Evolutionary conservation across 1,139 yeast genomes (phyloP), one percentile per base, ranked within the genome.

Genomic region (Geotrichum europaeum): DNA sequence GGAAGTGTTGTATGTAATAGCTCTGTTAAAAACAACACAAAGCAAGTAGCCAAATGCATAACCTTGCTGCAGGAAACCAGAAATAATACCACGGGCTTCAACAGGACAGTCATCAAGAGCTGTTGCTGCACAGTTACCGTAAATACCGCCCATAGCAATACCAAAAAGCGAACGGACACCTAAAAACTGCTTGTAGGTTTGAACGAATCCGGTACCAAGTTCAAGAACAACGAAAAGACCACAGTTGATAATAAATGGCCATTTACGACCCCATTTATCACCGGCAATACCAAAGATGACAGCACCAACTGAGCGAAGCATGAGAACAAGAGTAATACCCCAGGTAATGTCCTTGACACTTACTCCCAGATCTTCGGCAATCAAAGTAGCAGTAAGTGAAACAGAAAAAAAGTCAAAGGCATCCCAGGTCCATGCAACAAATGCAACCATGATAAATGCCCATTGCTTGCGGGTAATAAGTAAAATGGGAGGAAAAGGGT

Each of bases 231-330:
- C 76, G 69, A 87, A 83, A 55, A 83, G 72, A 0, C 71, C 61
- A 69, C 85, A 77, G 70, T 84, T 83, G 51, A 77, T 67, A 56
- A 84, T 80, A 64, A 83, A 81, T 0, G 94, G 89, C 83, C 84
- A 84, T 69, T 86, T 86, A 68, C 94, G 78, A 45, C 95, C 95
- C 69, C 81, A 86, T 66, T 79, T 75, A 72, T 88, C 95, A 62
- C 87, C 83, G 45, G 82, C 73, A 60, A 81, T 76, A 53, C 95
- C 95, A 68, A 87, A 87, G 43, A 84, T 75, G 43, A 85, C 71
- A 15, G 94, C 91, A 60, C 95, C 95, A n/a, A 86, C 84, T 3
- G 91, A 84, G 67, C 95, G 80, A 65, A 87, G 77, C 92, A 88
- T 86, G 61, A 87, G 79, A 53, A 87, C 95, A 61, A 87, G 76